Evolutionary conservation across 2,329 filamentous ascomycete genomes (phyloP).

Genomic region (Nemania sp.): DNA sequence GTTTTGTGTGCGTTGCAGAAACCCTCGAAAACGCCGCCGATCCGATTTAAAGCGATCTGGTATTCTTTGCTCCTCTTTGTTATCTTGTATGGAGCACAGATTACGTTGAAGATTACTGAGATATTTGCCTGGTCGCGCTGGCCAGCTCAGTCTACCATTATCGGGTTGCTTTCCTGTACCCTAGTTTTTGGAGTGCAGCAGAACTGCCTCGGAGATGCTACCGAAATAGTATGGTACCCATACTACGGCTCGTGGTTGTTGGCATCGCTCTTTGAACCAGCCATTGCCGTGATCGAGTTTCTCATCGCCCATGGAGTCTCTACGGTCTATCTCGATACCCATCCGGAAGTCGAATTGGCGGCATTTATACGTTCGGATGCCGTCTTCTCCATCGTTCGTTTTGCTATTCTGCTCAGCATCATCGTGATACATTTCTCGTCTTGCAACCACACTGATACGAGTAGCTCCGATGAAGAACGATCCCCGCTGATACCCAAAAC

Average conservation of each 20-base stretch:
- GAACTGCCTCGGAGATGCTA: constrained; percentile 55
- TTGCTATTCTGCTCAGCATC: constrained; percentile 38
- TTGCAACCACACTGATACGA: constrained; percentile 27
- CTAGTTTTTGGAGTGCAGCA: constrained; percentile 67
- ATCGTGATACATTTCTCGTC: constrained; percentile 38
- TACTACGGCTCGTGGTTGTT: constrained; percentile 66
- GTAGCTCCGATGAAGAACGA: constrained; percentile 55
- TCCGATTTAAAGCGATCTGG: constrained; percentile 50
- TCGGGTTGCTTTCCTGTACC: constrained; percentile 65
- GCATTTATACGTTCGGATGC: constrained; percentile 39
- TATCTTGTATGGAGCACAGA: constrained; percentile 54
- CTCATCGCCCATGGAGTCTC: constrained; percentile 31
- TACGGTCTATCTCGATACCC: constrained; percentile 12
- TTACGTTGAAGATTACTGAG: constrained; percentile 46
- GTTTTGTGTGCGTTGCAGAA: constrained; percentile 60
- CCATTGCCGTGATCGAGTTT: constrained; percentile 48
- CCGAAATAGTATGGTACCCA: constrained; percentile 63
- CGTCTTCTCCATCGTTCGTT: constrained; percentile 41
- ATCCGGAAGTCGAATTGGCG: constrained; percentile 19
- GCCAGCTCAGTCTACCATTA: constrained; percentile 52
- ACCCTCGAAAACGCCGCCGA: constrained; percentile 44
- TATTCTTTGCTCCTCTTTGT: constrained; percentile 50
- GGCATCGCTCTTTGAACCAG: constrained; percentile 59
- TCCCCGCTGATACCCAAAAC: constrained; percentile 60
- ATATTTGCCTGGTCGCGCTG: constrained; percentile 44